Evolutionary conservation across 2,329 filamentous ascomycete species (phyloP).

Genomic region (Xylaria sp.): DNA sequence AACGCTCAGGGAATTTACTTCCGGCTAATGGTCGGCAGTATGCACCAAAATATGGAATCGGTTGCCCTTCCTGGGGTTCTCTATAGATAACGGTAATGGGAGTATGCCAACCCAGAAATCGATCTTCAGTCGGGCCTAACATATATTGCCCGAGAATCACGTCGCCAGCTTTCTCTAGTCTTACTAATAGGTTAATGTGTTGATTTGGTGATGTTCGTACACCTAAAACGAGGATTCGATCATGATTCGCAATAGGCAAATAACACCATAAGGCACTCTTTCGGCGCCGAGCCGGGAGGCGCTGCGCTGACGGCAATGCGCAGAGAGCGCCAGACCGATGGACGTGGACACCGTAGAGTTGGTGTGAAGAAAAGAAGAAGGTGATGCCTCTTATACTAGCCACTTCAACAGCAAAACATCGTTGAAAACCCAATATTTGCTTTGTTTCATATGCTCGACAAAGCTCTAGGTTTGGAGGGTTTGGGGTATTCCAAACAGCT

Average conservation of each 20-base stretch:
- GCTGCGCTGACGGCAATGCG: slow-evolving; percentile 3
- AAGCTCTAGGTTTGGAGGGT: slow-evolving; percentile 14
- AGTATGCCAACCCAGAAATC: slow-evolving; percentile 12
- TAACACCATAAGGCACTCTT: slow-evolving; percentile 15
- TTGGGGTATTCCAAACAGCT: slow-evolving; percentile 19
- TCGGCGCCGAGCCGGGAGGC: background rate
- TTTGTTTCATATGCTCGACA: slow-evolving; percentile 7
- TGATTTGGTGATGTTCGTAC: background rate
- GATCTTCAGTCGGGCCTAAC: slow-evolving; percentile 1
- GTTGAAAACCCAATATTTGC: background rate
- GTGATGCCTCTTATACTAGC: slow-evolving; percentile 11
- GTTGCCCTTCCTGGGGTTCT: slow-evolving; percentile 5
- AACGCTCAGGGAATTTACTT: background rate
- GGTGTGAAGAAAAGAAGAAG: slow-evolving; percentile 17
- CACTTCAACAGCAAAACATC: slow-evolving; percentile 17
- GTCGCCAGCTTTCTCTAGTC: slow-evolving; percentile 7
- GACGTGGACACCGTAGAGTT: slow-evolving; percentile 11
- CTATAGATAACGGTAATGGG: slow-evolving; percentile 12
- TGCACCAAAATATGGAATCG: slow-evolving; percentile 10
- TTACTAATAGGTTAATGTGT: slow-evolving; percentile 13
- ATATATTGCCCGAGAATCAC: slow-evolving; percentile 5
- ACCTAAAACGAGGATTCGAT: slow-evolving; percentile 12
- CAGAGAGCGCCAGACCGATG: slow-evolving; percentile 6
- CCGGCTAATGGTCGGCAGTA: slow-evolving; percentile 1
- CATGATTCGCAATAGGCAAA: slow-evolving; percentile 11